Base-by-base conservation (phyloP, 441 rosid species). In the Gossypium trilobum region DNA sequence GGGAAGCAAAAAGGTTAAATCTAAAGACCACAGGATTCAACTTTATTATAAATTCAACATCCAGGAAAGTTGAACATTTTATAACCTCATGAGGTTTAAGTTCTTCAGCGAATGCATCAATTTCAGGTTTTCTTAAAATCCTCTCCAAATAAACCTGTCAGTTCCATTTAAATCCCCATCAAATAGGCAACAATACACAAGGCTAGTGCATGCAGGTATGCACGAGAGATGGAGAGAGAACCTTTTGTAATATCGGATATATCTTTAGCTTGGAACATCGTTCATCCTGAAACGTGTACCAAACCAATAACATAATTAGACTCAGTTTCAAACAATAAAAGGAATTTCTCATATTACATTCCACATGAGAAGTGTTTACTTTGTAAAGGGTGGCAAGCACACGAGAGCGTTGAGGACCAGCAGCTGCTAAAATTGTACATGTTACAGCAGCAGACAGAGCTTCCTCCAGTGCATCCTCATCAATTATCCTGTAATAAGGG, bases 331-430 rank as follows among this genome's bases (percentile, higher is more conserved):
- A 33, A 55, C 42, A 19, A 46, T 68, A 52, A 31, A 46, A 64
- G 52, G 3, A 51, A 59, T 27, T 31, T 74, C 70, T 55, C 63
- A 68, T 44, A 16, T 22, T 59, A 44, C 48, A 22, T 59, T 63
- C 33, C 57, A 63, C 9, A 64, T 33, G 31, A 54, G 69, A 60
- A 44, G 8, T 19, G 11, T 27, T 82, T 86, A 93, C 99, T 84
- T 93, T 95, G 82, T 95, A 93, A 51, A 93, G 78, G 73, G 95
- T 93, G 31, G 98, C 97, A 75, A 95, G 98, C 71, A 95, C 97
- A 79, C 97, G 94, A 68, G 99, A 95, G 22, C 98, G 91, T 74
- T 90, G 99, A 83, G 99, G 99, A 79, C 98, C 98, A 0, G 97
- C 99, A 75, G 92, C 99, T 77, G 97, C 99, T 83, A 93, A 84